Percentiles rank a stretch among this genome's conserved stretches.
Conservation (phyloP, 2,329 filamentous ascomycete species). For the Cercospora janseana region DNA sequence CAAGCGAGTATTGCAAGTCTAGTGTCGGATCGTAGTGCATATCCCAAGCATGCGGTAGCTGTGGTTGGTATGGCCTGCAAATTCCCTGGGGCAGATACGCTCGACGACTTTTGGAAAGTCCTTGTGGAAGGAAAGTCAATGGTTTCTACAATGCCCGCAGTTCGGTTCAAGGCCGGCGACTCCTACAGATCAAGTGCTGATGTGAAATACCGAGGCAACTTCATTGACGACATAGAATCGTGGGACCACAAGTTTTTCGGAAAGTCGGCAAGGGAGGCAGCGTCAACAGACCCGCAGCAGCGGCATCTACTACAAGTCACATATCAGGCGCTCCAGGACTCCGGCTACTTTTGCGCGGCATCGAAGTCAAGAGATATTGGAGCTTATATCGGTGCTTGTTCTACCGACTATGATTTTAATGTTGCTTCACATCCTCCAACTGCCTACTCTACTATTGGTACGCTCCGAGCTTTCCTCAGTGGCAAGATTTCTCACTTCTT, state of each 20-base stretch:
- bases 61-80: constrained; percentile 22
- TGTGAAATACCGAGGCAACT: constrained; percentile 16
- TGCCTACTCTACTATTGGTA: constrained; percentile 40
- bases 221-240: constrained; percentile 20
- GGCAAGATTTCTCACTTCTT: constrained; percentile 40
- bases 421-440: constrained; percentile 38
- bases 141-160: constrained; percentile 10
- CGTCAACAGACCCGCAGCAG: constrained; percentile 37
- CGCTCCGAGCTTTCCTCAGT: constrained; percentile 31
- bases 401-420: constrained; percentile 47
- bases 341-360: constrained; percentile 31
- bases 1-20: neutral
- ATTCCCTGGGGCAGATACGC: constrained; percentile 14
- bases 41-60: constrained; percentile 14
- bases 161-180: constrained; percentile 8
- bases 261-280: constrained; percentile 31
- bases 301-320: constrained; percentile 33
- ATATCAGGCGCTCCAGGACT: constrained; percentile 38
- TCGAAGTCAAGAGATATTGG: constrained; percentile 45
- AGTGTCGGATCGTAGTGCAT: neutral
- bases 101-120: constrained; percentile 20
- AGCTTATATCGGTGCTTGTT: constrained; percentile 40
- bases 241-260: constrained; percentile 41
- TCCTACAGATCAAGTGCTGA: neutral
- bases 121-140: constrained; percentile 11